These are phyloP conservation scores for Xylariales sp. DNA, from an alignment of 2,329 filamentous ascomycete genomes.

Conservation along the genomic window DNA sequence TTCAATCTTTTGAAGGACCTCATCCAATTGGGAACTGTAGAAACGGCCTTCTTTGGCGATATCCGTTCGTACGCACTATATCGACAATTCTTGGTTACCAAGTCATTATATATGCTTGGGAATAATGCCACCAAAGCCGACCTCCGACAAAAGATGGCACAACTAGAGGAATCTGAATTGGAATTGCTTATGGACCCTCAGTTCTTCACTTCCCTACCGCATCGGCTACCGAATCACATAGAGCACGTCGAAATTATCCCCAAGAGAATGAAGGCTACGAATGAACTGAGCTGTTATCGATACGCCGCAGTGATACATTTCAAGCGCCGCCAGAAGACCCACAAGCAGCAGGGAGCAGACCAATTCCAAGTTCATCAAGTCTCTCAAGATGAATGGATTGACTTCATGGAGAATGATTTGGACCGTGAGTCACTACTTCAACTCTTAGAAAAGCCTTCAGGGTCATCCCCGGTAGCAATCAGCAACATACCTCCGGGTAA, in stretches of 20 bases:
- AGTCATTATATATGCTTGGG: not conserved
- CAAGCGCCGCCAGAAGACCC: too few relatives aligned
- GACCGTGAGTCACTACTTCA: not conserved
- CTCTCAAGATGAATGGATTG: not conserved
- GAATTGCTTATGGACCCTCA: not conserved
- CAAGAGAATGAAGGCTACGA: not conserved
- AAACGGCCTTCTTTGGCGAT: not conserved
- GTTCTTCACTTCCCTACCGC: not conserved
- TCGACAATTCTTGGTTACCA: not conserved
- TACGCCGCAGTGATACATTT: not conserved
- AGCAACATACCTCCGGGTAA: not conserved
- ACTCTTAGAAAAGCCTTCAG: not conserved
- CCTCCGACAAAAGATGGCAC: not conserved
- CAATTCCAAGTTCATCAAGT: not conserved
- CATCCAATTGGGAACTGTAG: not conserved
- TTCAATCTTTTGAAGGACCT: not conserved
- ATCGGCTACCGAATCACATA: not conserved
- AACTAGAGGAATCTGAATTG: not conserved
- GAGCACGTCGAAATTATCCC: not conserved
- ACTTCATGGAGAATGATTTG: not conserved
- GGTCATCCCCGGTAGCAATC: not conserved
- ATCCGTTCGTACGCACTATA: not conserved
- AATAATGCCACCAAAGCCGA: not conserved
- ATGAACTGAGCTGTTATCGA: not conserved
- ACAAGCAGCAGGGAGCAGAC: too few relatives aligned